phyloP scores from a whole-genome alignment of 176 grass and related monocot genomes.

The Carex kokanica region DNA sequence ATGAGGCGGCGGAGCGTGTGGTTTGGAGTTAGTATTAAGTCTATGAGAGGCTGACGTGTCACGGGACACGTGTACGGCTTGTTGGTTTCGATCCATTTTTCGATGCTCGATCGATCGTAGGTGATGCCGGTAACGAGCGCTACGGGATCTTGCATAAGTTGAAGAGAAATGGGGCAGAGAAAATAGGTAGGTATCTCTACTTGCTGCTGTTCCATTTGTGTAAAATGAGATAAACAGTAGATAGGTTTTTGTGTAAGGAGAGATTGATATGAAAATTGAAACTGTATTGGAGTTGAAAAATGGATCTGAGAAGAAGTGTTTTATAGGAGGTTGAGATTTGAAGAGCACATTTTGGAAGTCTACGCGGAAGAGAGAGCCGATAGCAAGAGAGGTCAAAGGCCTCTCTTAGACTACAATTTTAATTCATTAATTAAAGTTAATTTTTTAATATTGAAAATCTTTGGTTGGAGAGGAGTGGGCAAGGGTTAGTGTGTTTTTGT shows the following conservation, averaged over 20 bases:
- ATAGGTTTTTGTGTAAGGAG: too few relatives aligned
- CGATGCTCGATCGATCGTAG: conserved; percentile 73
- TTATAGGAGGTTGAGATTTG: conserved; percentile 16
- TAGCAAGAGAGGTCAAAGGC: conserved; percentile 16
- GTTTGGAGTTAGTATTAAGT: conserved; percentile 76
- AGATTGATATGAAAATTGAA: neutral
- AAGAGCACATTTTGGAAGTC: conserved; percentile 9
- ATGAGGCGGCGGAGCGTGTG: conserved; percentile 92
- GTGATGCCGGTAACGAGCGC: conserved; percentile 80
- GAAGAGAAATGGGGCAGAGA: conserved; percentile 90
- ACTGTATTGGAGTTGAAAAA: conserved; percentile 29
- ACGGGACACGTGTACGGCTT: conserved; percentile 51
- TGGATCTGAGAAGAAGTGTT: neutral
- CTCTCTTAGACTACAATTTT: conserved; percentile 6
- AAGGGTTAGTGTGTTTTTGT: conserved; percentile 10
- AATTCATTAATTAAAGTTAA: neutral
- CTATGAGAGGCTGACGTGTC: conserved; percentile 49
- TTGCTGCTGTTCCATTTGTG: conserved; percentile 29
- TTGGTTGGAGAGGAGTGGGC: conserved; percentile 25
- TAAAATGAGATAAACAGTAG: neutral
- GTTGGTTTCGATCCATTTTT: conserved; percentile 53
- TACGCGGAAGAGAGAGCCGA: neutral
- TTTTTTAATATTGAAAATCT: conserved; percentile 16
- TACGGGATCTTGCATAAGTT: conserved; percentile 90
- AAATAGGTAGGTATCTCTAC: conserved; percentile 78